phyloP scores from a whole-genome alignment of 352 stramenopile species.

The Phytophthora tentaculata region DNA sequence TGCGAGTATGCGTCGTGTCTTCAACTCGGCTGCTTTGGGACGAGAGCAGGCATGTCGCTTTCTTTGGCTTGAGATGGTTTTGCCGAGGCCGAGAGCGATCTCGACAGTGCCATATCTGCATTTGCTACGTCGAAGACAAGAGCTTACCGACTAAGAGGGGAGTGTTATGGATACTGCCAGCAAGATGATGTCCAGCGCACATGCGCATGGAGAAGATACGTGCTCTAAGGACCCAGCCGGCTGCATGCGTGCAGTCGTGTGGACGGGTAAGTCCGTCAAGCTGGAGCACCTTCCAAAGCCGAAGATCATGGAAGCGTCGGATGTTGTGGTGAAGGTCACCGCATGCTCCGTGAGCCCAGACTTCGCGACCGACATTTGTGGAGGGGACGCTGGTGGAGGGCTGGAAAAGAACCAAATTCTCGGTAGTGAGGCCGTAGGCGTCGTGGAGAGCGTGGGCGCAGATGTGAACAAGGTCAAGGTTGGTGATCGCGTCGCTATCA shows the following conservation, averaged over 20 bases:
- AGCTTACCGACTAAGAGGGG: conserved; percentile 1
- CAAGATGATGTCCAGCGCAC: conserved; percentile 34
- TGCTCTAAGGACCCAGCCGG: conserved; percentile 44
- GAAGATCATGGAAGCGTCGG: conserved; percentile 55
- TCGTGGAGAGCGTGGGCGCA: conserved; percentile 59
- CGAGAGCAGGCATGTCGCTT: conserved; percentile 23
- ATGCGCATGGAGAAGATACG: conserved; percentile 30
- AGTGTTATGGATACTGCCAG: conserved; percentile 33
- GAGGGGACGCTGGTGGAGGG: conserved; percentile 34
- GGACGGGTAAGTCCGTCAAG: conserved; percentile 60
- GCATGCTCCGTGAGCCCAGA: conserved; percentile 65
- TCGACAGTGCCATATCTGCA: conserved; percentile 25
- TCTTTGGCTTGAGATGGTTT: conserved; percentile 4
- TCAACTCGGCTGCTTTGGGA: conserved; percentile 22
- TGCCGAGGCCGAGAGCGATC: background rate
- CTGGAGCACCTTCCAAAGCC: conserved; percentile 63
- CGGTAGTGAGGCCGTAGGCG: conserved; percentile 72
- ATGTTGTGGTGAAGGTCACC: conserved; percentile 73
- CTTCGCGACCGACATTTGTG: conserved; percentile 53
- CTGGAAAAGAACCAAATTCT: conserved; percentile 72
- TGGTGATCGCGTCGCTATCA: conserved; percentile 77
- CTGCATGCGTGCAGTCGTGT: conserved; percentile 71
- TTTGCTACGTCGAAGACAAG: conserved; percentile 28
- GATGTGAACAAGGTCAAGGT: conserved; percentile 58
- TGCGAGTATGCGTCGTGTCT: background rate